Conservation (phyloP, 23 red algal species). For the Gracilariopsis chorda region DNA sequence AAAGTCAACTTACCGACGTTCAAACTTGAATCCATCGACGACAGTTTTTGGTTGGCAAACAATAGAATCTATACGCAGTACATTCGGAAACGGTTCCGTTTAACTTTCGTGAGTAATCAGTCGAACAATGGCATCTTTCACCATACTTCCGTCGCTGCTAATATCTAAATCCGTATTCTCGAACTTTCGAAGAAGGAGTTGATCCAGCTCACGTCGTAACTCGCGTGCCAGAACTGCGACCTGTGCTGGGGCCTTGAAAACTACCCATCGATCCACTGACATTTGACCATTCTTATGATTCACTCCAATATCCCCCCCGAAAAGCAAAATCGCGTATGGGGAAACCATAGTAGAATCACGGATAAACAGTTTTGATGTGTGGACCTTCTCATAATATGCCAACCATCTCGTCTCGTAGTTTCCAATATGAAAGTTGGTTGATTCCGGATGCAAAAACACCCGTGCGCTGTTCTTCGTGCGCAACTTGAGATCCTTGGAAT, state of each 20-base stretch:
- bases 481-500: constrained; percentile 63
- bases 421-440: constrained; percentile 45
- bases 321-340: constrained; percentile 80
- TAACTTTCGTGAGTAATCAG: constrained; percentile 54
- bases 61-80: too few species aligned
- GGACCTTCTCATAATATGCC: constrained; percentile 60
- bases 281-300: constrained; percentile 68
- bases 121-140: constrained; percentile 58
- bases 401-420: constrained; percentile 69
- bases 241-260: constrained; percentile 70
- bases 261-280: constrained; percentile 77
- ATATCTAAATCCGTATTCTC: constrained; percentile 60
- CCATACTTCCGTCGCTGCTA: background rate
- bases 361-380: constrained; percentile 58
- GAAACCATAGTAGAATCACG: constrained; percentile 73
- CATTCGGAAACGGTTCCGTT: too few species aligned
- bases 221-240: constrained; percentile 68
- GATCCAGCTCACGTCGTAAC: constrained; percentile 67
- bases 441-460: constrained; percentile 75
- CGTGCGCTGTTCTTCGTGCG: constrained; percentile 1
- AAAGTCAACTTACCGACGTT: too few species aligned
- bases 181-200: constrained; percentile 55
- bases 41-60: too few species aligned
- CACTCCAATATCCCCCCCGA: constrained; percentile 76
- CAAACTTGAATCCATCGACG: too few species aligned